Percentiles rank a stretch among this genome's conserved stretches.
These are phyloP conservation scores for Telfairia occidentalis DNA, from an alignment of 331 rosid genomes.

Conservation along the genomic window DNA sequence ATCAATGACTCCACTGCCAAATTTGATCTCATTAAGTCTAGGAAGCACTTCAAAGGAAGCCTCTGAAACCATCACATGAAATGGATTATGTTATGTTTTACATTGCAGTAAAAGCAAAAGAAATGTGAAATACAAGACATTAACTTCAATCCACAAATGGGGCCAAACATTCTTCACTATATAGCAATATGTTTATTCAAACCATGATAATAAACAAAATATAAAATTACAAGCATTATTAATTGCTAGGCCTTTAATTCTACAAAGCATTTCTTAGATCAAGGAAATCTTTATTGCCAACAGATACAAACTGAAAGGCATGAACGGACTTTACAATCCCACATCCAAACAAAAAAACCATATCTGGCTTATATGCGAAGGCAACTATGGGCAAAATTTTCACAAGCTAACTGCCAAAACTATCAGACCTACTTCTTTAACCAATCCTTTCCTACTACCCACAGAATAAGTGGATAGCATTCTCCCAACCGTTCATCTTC, in stretches of 20 bases:
- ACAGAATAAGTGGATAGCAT: too few species aligned
- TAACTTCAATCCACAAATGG: not conserved
- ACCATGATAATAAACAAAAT: not conserved
- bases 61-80: constrained; percentile 44
- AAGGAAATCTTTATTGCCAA: not conserved
- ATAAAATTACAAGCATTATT: not conserved
- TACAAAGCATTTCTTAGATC: not conserved
- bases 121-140: not conserved
- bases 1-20: constrained; percentile 89
- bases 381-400: not conserved
- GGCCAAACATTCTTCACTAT: not conserved
- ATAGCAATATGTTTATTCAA: not conserved
- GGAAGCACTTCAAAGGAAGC: constrained; percentile 92
- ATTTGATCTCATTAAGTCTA: constrained; percentile 87
- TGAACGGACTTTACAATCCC: not conserved
- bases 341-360: not conserved
- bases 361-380: not conserved
- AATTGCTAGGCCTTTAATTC: not conserved
- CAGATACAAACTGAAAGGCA: not conserved
- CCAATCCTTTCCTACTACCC: not conserved
- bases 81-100: not conserved
- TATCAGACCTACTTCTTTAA: not conserved
- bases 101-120: not conserved
- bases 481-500: too few species aligned
- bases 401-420: not conserved